Conservation (phyloP, 768 basidiomycete genomes). For the Megacollybia marginata region DNA sequence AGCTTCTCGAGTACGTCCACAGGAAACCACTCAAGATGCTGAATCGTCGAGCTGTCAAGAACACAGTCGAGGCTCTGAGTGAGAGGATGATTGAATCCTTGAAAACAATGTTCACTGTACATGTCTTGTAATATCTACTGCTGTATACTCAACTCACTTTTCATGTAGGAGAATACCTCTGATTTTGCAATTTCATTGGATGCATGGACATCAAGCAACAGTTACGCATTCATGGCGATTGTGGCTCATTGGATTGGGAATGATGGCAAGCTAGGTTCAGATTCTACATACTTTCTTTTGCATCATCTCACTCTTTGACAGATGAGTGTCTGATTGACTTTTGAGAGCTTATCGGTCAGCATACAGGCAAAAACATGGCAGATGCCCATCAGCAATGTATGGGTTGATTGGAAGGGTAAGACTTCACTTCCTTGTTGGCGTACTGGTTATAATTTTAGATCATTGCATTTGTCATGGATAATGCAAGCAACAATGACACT, state of each 20-base stretch:
- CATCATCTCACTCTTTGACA: slow-evolving; percentile 3
- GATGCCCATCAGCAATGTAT: slow-evolving; percentile 8
- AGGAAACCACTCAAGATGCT: too few relatives aligned
- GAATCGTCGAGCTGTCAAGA: too few relatives aligned
- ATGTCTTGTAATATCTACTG: too few relatives aligned
- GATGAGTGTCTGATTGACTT: slow-evolving; percentile 21
- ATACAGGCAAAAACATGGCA: slow-evolving; percentile 21
- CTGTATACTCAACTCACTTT: too few relatives aligned
- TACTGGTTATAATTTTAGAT: slow-evolving; percentile 6
- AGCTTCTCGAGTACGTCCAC: too few relatives aligned
- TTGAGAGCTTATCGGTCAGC: slow-evolving; percentile 16
- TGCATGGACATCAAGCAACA: slow-evolving; percentile 23
- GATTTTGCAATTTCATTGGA: too few relatives aligned
- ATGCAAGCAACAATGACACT: slow-evolving; percentile 16
- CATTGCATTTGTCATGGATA: slow-evolving; percentile 11
- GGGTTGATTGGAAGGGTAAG: slow-evolving; percentile 6
- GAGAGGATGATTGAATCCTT: too few relatives aligned
- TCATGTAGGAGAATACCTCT: too few relatives aligned
- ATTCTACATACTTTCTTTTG: not conserved
- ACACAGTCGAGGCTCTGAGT: too few relatives aligned
- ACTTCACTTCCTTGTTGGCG: not conserved
- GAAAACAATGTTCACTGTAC: too few relatives aligned
- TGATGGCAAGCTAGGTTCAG: slow-evolving; percentile 15
- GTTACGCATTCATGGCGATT: slow-evolving; percentile 21
- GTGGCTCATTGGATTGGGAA: slow-evolving; percentile 21